Evolutionary conservation across 2,329 filamentous ascomycete species (phyloP).

Genomic region (Annulohypoxylon truncatum): DNA sequence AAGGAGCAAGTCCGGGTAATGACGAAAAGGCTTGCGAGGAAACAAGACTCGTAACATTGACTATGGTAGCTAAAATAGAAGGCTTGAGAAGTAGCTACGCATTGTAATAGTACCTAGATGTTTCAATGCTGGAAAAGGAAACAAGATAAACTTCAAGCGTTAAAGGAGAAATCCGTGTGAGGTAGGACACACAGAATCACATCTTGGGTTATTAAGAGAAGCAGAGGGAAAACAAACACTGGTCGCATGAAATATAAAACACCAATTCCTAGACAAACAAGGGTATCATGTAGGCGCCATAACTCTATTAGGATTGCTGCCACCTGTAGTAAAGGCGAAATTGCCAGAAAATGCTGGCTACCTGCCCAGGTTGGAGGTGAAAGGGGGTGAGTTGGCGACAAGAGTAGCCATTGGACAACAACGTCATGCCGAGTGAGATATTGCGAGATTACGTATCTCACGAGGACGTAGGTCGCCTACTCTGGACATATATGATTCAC

Average conservation of each 20-base stretch:
- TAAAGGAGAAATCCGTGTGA: background rate
- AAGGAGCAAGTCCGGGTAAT: background rate
- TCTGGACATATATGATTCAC: background rate
- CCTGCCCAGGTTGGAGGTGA: background rate
- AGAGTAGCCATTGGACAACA: constrained; percentile 10
- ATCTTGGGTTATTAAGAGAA: background rate
- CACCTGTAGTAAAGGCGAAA: background rate
- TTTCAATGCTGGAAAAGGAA: background rate
- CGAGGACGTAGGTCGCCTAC: background rate
- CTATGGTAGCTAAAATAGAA: background rate
- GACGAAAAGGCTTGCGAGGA: background rate
- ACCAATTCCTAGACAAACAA: background rate
- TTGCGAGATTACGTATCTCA: background rate
- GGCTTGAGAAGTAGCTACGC: background rate
- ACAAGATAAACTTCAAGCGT: background rate
- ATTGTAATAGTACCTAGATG: background rate
- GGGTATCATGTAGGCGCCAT: background rate
- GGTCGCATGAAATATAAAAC: background rate
- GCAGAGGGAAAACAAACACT: background rate
- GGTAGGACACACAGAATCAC: constrained; percentile 1
- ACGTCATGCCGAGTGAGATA: background rate
- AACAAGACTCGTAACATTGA: background rate
- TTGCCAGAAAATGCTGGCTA: background rate
- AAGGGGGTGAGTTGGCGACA: background rate
- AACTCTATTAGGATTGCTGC: background rate